Percentiles rank a stretch among this genome's conserved stretches.
phyloP scores from a whole-genome alignment of 345 rosid genomes.

The Lagerstroemia speciosa region DNA sequence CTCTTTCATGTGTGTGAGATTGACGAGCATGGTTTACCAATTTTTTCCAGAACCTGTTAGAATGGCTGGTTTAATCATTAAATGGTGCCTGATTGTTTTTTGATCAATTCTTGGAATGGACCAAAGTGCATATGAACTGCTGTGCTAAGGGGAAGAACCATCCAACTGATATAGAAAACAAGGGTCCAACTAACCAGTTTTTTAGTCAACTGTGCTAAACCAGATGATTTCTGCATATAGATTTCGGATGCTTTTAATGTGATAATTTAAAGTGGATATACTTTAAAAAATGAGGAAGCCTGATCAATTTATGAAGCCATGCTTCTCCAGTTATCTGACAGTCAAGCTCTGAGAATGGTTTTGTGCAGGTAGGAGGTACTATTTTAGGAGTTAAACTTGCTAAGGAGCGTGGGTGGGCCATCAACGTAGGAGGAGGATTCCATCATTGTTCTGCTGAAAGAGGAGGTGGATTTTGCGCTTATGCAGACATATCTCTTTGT shows the following conservation, averaged over 20 bases:
- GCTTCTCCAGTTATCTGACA: not conserved
- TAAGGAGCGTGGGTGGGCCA: constrained; percentile 84
- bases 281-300: not conserved
- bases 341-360: not conserved
- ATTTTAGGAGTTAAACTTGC: constrained; percentile 87
- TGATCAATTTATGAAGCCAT: not conserved
- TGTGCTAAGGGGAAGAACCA: not conserved
- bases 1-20: not conserved
- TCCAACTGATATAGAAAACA: not conserved
- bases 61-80: no score
- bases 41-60: not conserved
- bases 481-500: constrained; percentile 87
- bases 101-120: not conserved
- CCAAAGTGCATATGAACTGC: not conserved
- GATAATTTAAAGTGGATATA: no score
- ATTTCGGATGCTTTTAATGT: no score
- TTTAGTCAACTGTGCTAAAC: not conserved
- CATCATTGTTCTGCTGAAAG: constrained; percentile 79
- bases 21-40: not conserved
- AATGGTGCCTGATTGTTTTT: not conserved
- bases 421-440: constrained; percentile 94
- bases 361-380: constrained; percentile 79
- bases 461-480: constrained; percentile 93
- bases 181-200: not conserved
- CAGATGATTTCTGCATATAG: not conserved